These are phyloP conservation scores for Hypoxylon rickii DNA, from an alignment of 495 filamentous ascomycete species.

Conservation along the genomic window DNA sequence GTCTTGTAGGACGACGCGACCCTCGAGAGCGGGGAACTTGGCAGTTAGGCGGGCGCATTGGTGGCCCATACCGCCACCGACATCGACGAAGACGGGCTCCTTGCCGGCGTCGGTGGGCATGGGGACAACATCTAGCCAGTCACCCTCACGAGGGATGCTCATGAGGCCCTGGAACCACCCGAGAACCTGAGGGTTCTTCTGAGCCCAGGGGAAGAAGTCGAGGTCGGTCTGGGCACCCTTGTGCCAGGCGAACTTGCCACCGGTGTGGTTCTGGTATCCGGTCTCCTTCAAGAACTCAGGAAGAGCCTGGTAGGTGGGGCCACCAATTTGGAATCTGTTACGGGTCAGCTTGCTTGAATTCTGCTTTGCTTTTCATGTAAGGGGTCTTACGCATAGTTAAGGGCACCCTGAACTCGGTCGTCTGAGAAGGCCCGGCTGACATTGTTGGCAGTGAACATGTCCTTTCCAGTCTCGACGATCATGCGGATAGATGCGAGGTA, in stretches of 20 bases:
- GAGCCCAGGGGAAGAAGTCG: constrained; percentile 1
- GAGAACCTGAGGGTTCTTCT: neutral
- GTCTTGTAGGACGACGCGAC: neutral
- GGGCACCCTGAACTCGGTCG: neutral
- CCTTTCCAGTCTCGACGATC: neutral
- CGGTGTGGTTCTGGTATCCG: neutral
- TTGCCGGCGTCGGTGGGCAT: neutral
- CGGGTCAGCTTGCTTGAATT: too few relatives aligned
- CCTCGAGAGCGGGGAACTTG: neutral
- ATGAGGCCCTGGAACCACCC: neutral
- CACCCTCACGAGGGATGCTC: neutral
- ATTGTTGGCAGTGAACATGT: neutral
- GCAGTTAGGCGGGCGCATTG: neutral
- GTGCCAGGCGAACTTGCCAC: constrained; percentile 1
- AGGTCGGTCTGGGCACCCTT: neutral
- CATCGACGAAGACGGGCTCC: neutral
- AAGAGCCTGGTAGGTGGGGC: neutral
- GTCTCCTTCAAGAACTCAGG: neutral
- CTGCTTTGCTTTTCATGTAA: too few relatives aligned
- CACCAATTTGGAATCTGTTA: neutral
- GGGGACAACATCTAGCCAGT: neutral
- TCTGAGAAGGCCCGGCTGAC: neutral
- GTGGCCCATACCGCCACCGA: constrained; percentile 1
- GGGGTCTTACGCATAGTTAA: neutral
- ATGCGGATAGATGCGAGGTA: constrained; percentile 1